Conservation (phyloP, 345 rosid genomes). For the Lepidium didymum region DNA sequence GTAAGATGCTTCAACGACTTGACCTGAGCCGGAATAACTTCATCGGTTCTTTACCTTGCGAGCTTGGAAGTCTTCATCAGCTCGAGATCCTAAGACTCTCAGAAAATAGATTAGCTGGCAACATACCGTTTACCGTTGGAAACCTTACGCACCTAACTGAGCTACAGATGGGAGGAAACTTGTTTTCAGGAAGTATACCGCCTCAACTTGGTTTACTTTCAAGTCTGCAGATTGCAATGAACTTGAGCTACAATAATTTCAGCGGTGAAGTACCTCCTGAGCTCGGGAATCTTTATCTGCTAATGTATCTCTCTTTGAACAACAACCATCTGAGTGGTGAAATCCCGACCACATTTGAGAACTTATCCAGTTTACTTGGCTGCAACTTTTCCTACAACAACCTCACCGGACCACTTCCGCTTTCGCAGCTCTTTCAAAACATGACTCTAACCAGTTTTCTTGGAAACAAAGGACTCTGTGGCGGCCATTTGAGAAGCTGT, state of each 20-base stretch:
- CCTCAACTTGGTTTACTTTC: constrained; percentile 68
- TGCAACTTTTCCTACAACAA: constrained; percentile 94
- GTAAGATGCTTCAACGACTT: constrained; percentile 83
- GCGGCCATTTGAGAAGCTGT: constrained; percentile 55
- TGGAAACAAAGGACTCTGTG: constrained; percentile 80
- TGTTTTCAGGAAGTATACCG: constrained; percentile 69
- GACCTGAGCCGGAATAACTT: constrained; percentile 75
- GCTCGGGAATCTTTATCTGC: constrained; percentile 63
- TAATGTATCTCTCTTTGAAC: constrained; percentile 64
- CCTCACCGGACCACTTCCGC: constrained; percentile 65
- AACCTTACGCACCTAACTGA: constrained; percentile 68
- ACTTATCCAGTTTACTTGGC: constrained; percentile 62
- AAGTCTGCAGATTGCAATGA: constrained; percentile 88
- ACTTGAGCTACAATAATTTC: constrained; percentile 73
- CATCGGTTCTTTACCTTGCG: constrained; percentile 52
- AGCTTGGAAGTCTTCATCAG: constrained; percentile 66
- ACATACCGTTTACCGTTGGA: constrained; percentile 63
- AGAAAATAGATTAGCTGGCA: constrained; percentile 70
- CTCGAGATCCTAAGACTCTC: constrained; percentile 85
- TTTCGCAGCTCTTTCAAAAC: constrained; percentile 47
- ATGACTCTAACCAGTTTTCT: constrained; percentile 52
- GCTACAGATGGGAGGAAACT: constrained; percentile 91
- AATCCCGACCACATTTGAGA: constrained; percentile 60
- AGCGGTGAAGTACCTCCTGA: constrained; percentile 65
- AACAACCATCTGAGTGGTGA: constrained; percentile 73